Base-by-base conservation (phyloP, 2,329 filamentous ascomycete genomes). In the Phaeosphaeria sp. region DNA sequence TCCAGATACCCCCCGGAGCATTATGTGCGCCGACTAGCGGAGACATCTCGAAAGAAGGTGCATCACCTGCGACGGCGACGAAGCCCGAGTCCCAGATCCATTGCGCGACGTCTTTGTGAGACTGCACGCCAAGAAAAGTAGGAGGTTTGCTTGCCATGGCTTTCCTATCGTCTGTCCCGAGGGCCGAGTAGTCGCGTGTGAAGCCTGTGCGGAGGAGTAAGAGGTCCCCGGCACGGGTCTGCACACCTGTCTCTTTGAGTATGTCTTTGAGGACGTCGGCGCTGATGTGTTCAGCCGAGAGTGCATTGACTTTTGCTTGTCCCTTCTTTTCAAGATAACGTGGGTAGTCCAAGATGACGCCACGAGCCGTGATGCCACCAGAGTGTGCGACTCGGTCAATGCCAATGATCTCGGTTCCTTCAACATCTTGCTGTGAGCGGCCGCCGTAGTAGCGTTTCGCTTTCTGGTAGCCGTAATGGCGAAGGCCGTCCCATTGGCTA, bases 21-120 rank as follows among this genome's bases (percentile, higher is more conserved):
- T 65, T 72, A 43, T 76, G 75, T 7, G 60, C 44, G 1, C 76
- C 75, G 2, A 73, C 70, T 6, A 80, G 68, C 1, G 80, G 80
- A 4, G 73, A 62, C 59, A 77, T 74, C 65, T 84, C 82, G 50
- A 83, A 82, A 18, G 74, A 77, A 17, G 78, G 75, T 20, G 77
- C 75, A 51, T 76, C 73, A 4, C 78, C 74, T 18, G 79, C 82
- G 10, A 82, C 79, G 13, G 82, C 82, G 0, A 77, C 75, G 59
- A 83, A 83, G 3, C 77, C 69, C 15, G 62, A 68, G 44, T 80
- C 78, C 82, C 82, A 84, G 23, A 84, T 72, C 80, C 79, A 84
- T 21, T 69, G 64, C 36, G 80, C 52, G 15, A 72, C 73, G 4
- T 73, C 76, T 27, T 63, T 65, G 3, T 68, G 72, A 7, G 72